phyloP scores from a whole-genome alignment of 2,329 filamentous ascomycete genomes.

The Pseudopithomyces chartarum region DNA sequence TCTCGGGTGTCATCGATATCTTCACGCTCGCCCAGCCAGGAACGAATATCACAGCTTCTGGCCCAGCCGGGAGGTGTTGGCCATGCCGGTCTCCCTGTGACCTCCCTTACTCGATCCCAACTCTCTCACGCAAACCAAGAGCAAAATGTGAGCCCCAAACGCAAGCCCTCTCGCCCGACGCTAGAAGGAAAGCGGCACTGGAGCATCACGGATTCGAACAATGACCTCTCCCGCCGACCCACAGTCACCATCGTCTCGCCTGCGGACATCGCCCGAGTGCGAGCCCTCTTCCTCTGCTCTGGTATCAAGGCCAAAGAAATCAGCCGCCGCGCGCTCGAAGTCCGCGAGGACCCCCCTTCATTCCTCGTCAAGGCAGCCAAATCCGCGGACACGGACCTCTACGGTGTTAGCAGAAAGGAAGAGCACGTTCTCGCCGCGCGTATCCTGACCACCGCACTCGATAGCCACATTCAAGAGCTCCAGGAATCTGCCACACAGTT shows the following conservation, averaged over 20 bases:
- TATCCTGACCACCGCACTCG: constrained; percentile 55
- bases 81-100: constrained; percentile 34
- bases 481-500: constrained; percentile 58
- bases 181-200: constrained; percentile 56
- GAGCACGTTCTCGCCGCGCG: constrained; percentile 60
- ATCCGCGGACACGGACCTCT: constrained; percentile 48
- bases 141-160: constrained; percentile 12
- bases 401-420: constrained; percentile 55
- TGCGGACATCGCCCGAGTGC: constrained; percentile 79
- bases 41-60: constrained; percentile 37
- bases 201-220: constrained; percentile 59
- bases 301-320: constrained; percentile 92
- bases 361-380: constrained; percentile 49
- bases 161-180: constrained; percentile 40
- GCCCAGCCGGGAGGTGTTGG: constrained; percentile 37
- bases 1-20: constrained; percentile 30
- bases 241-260: constrained; percentile 44
- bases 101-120: constrained; percentile 28
- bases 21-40: constrained; percentile 26
- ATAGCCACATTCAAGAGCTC: constrained; percentile 51
- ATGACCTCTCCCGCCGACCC: constrained; percentile 43
- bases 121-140: not conserved
- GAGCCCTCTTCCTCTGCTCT: constrained; percentile 76
- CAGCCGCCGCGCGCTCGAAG: constrained; percentile 64
- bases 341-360: constrained; percentile 32